These are phyloP conservation scores for Aristolochia contorta DNA, from an alignment of 164 flowering plant genomes.

Conservation along the genomic window DNA sequence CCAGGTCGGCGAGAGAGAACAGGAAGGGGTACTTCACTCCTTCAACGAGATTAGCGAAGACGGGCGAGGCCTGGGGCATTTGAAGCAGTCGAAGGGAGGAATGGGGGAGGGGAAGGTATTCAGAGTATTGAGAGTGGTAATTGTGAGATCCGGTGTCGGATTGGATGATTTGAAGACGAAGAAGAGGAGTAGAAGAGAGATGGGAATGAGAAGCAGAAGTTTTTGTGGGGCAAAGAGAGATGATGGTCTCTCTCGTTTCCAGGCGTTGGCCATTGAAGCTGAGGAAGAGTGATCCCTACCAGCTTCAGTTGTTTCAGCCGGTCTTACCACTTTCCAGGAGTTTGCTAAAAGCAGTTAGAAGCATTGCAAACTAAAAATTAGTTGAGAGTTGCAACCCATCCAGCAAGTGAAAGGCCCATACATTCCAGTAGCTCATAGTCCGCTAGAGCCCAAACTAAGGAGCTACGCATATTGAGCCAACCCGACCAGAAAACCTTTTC, in stretches of 20 bases:
- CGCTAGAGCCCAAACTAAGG: too few species aligned
- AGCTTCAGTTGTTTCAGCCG: too few species aligned
- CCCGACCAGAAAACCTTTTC: too few species aligned
- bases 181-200: conserved; percentile 46
- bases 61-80: conserved; percentile 66
- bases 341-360: too few species aligned
- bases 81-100: conserved; percentile 67
- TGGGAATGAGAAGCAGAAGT: conserved; percentile 38
- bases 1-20: conserved; percentile 80
- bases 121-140: neutral
- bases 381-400: too few species aligned
- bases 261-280: conserved; percentile 78
- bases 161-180: conserved; percentile 24
- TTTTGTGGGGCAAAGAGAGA: conserved; percentile 29
- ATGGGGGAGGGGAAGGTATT: conserved; percentile 20
- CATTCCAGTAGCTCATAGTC: too few species aligned
- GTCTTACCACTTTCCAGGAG: too few species aligned
- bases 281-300: neutral
- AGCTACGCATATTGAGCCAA: too few species aligned
- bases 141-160: neutral
- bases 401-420: too few species aligned
- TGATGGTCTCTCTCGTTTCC: conserved; percentile 56
- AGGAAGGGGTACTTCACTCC: conserved; percentile 69
- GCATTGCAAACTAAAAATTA: too few species aligned
- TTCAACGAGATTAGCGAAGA: conserved; percentile 82